Percentiles rank a stretch among this genome's conserved stretches.
phyloP scores from a whole-genome alignment of 768 basidiomycete genomes.

The Suillus occidentalis region DNA sequence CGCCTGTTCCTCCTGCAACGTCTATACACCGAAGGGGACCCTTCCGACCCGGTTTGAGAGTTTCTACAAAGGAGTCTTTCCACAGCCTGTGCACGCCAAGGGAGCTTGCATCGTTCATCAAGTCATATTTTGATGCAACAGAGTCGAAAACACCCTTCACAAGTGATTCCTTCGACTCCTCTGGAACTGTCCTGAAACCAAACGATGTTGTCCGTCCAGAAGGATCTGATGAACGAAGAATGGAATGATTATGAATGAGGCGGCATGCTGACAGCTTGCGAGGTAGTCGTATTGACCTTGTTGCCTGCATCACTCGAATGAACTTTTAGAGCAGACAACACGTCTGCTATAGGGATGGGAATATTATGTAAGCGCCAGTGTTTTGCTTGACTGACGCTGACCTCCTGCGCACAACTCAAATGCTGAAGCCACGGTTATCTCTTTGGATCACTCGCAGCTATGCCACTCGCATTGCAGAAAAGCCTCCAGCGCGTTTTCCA shows the following conservation, averaged over 20 bases:
- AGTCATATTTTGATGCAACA: conserved; percentile 92
- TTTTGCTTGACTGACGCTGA: not conserved
- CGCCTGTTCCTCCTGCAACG: conserved; percentile 96
- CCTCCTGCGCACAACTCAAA: conserved; percentile 4
- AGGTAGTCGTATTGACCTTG: conserved; percentile 5
- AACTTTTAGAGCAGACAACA: not conserved
- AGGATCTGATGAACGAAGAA: conserved; percentile 12
- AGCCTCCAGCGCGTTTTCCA: conserved; percentile 52
- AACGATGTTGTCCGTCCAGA: conserved; percentile 71
- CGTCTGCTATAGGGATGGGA: not conserved
- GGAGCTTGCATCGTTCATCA: conserved; percentile 99
- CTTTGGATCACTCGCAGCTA: conserved; percentile 33
- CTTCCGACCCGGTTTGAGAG: conserved; percentile 72
- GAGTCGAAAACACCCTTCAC: conserved; percentile 95
- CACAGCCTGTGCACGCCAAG: conserved; percentile 94
- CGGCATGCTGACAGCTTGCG: not conserved
- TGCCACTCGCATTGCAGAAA: conserved; percentile 40
- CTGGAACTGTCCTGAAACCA: conserved; percentile 88
- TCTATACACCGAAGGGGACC: conserved; percentile 84
- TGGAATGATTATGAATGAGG: conserved; percentile 21
- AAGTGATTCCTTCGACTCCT: conserved; percentile 82
- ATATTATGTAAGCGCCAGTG: conserved; percentile 1
- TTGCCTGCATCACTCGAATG: conserved; percentile 1
- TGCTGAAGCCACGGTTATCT: conserved; percentile 23
- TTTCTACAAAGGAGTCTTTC: conserved; percentile 88